Percentiles rank a stretch among this genome's conserved stretches.
These are phyloP conservation scores for Arxiozyma slooffiae DNA, from an alignment of 1,139 yeast genomes.

Conservation along the genomic window DNA sequence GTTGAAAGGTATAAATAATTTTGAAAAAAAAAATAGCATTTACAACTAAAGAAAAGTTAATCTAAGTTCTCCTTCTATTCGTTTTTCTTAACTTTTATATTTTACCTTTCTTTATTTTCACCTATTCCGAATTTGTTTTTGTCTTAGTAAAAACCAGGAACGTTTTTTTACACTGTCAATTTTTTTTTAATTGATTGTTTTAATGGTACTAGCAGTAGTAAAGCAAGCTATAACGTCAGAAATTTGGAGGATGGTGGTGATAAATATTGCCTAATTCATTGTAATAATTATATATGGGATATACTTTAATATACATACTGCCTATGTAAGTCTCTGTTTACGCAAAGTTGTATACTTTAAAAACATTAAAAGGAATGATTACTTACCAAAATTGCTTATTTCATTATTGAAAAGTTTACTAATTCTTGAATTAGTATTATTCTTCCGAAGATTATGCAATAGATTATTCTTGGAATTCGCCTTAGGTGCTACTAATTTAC, in stretches of 20 bases:
- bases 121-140: no score
- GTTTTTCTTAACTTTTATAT: no score
- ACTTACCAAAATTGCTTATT: not conserved
- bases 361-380: not conserved
- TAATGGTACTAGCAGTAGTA: no score
- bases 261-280: no score
- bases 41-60: not conserved
- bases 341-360: not conserved
- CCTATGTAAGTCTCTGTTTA: not conserved
- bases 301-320: no score
- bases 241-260: not conserved
- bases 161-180: no score
- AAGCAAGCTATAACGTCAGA: no score
- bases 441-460: not conserved
- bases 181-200: no score
- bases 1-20: no score
- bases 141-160: not conserved
- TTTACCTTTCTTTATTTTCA: no score
- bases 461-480: not conserved
- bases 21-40: no score
- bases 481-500: conserved; percentile 26
- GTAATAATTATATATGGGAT: not conserved
- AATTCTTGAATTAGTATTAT: not conserved
- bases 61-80: not conserved
- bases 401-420: not conserved